phyloP scores from a whole-genome alignment of 352 stramenopile species.

The Pythium volutum region DNA sequence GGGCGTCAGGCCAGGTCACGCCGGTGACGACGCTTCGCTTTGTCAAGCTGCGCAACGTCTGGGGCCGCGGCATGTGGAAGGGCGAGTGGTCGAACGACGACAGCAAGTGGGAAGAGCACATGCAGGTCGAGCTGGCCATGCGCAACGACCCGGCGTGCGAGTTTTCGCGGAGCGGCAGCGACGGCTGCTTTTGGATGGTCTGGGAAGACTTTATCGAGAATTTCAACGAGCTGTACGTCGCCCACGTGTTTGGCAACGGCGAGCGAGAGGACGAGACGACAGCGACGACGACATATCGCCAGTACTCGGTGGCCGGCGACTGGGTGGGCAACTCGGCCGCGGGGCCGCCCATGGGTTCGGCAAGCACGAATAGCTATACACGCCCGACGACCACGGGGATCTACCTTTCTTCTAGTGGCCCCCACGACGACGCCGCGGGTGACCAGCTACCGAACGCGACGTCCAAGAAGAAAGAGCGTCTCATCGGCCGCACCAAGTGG shows the following conservation, averaged over 20 bases:
- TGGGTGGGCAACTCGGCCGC: conserved; percentile 41
- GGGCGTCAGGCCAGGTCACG: not conserved
- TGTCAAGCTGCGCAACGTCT: conserved; percentile 82
- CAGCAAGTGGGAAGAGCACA: conserved; percentile 81
- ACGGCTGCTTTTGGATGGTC: conserved; percentile 85
- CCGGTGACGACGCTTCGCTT: conserved; percentile 44
- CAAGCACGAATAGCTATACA: not conserved
- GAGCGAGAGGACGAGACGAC: conserved; percentile 20
- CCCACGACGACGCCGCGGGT: conserved; percentile 1
- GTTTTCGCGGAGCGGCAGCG: conserved; percentile 63
- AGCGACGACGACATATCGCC: conserved; percentile 19
- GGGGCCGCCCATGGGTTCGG: conserved; percentile 27
- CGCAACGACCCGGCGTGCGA: conserved; percentile 52
- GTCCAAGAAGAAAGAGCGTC: conserved; percentile 26
- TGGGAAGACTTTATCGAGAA: conserved; percentile 70
- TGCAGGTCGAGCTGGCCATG: conserved; percentile 66
- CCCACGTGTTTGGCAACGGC: conserved; percentile 33
- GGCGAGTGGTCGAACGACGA: conserved; percentile 82
- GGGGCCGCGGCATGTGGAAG: conserved; percentile 73
- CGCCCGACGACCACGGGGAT: conserved; percentile 4
- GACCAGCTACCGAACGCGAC: conserved; percentile 6
- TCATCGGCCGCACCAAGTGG: conserved; percentile 67
- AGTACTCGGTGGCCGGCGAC: conserved; percentile 59
- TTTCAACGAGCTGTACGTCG: conserved; percentile 74
- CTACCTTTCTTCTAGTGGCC: not conserved